phyloP scores from a whole-genome alignment of 345 rosid species.

The Microcos paniculata region DNA sequence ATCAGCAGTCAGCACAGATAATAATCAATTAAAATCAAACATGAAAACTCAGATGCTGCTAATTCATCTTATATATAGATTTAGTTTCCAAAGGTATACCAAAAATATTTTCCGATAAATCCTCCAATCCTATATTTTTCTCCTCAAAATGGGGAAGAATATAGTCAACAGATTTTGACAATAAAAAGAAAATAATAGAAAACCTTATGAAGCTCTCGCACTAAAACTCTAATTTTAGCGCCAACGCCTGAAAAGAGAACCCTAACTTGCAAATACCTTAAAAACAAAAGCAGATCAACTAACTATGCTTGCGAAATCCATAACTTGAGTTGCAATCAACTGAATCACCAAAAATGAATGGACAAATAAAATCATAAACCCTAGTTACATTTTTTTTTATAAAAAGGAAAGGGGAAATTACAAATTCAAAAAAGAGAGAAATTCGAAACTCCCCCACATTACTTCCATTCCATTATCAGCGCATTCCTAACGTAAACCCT shows the following conservation, averaged over 20 bases:
- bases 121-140: not conserved
- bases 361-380: not conserved
- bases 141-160: not conserved
- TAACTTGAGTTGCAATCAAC: constrained; percentile 33
- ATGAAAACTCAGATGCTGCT: not conserved
- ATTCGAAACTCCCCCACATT: constrained; percentile 13
- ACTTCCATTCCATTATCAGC: constrained; percentile 11
- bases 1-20: no score
- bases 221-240: constrained; percentile 14
- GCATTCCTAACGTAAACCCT: constrained; percentile 24
- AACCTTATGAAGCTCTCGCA: constrained; percentile 14
- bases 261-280: constrained; percentile 5
- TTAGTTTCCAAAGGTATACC: no score
- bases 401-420: constrained; percentile 14
- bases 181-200: not conserved
- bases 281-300: constrained; percentile 22
- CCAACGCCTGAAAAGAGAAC: not conserved
- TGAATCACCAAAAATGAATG: constrained; percentile 7
- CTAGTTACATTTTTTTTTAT: not conserved
- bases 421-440: not conserved
- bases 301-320: constrained; percentile 16
- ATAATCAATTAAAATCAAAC: no score
- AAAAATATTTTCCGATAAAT: not conserved
- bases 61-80: no score
- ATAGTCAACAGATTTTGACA: not conserved